Percentiles rank a stretch among this genome's conserved stretches.
Evolutionary conservation across 2,329 filamentous ascomycete genomes (phyloP).

Genomic region (Parastagonospora nodorum): DNA sequence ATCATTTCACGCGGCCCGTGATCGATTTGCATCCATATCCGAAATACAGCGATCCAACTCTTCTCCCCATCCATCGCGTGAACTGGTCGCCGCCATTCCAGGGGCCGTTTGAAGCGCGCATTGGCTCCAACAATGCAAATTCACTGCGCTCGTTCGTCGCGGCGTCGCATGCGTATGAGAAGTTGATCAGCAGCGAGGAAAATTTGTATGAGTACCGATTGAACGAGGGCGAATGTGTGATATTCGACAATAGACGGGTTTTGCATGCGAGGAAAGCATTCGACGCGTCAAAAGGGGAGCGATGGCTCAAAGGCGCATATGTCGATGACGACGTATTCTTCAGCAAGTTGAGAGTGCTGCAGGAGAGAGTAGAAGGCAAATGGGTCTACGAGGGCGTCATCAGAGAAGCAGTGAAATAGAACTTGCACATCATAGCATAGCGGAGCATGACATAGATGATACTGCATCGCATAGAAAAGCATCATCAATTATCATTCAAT

Average conservation of each 20-base stretch:
- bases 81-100: constrained; percentile 86
- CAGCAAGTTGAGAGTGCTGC: constrained; percentile 53
- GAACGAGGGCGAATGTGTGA: constrained; percentile 80
- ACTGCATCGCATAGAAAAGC: not conserved
- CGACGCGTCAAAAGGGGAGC: constrained; percentile 66
- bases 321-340: constrained; percentile 69
- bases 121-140: constrained; percentile 32
- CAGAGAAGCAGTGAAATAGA: constrained; percentile 23
- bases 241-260: constrained; percentile 91
- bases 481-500: not conserved
- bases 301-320: constrained; percentile 88
- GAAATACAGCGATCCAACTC: constrained; percentile 35
- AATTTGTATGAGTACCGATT: constrained; percentile 74
- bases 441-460: not conserved
- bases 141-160: constrained; percentile 38
- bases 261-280: constrained; percentile 83
- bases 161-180: constrained; percentile 62
- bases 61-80: constrained; percentile 49
- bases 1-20: constrained; percentile 63
- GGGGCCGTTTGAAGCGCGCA: constrained; percentile 53
- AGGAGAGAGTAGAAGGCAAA: constrained; percentile 39
- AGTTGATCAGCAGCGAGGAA: constrained; percentile 60
- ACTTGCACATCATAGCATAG: not conserved
- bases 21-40: constrained; percentile 51
- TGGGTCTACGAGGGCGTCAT: constrained; percentile 44